Evolutionary conservation across 208 protist genomes (phyloP), one percentile per base, ranked within the genome.

Genomic region (Strigomonas galati): DNA sequence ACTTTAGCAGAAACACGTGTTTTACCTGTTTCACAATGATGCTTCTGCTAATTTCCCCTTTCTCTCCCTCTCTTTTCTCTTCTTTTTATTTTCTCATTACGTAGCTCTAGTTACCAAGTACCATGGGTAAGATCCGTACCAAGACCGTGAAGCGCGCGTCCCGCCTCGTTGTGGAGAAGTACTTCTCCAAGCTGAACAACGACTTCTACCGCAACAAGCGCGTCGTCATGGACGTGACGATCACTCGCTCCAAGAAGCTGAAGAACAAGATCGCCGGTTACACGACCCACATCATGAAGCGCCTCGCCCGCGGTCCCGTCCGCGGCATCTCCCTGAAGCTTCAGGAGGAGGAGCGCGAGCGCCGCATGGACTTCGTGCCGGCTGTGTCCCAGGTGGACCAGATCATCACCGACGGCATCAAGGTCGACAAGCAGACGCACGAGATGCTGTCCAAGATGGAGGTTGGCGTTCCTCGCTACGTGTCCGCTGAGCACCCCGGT

Each of bases 191-290:
- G 71, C 94, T 99, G 67, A 99, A 97, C 71, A 70, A 88, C 53
- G 99, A 99, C 87, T 99, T 99, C 92, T 97, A 99, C 72, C 97
- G 95, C 81, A 99, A 99, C 97, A 99, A 99, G 93, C 85, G 85
- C 43, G 72, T 96, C 40, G 69, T 94, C 54, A 78, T 98, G 60
- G 98, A 99, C 72, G 96, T 99, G 40, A 99, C 98, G 54, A 91
- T 97, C 64, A 98, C 99, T 58, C 96, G 95, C 66, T 98, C 98
- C 62, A 99, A 99, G 95, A 92, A 99, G 71, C 91, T 99, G 71
- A 94, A 99, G 84, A 99, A 99, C 97, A 99, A 99, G 94, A 99
- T 99, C 71, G 97, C 98, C 69, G 98, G 98, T 60, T 99, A 99
- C 91, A 77, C 97, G 28, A 99, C 98, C 46, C 98, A 99, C 84